Evolutionary conservation across 495 filamentous ascomycete genomes (phyloP).

Genomic region (Darksidea phi): DNA sequence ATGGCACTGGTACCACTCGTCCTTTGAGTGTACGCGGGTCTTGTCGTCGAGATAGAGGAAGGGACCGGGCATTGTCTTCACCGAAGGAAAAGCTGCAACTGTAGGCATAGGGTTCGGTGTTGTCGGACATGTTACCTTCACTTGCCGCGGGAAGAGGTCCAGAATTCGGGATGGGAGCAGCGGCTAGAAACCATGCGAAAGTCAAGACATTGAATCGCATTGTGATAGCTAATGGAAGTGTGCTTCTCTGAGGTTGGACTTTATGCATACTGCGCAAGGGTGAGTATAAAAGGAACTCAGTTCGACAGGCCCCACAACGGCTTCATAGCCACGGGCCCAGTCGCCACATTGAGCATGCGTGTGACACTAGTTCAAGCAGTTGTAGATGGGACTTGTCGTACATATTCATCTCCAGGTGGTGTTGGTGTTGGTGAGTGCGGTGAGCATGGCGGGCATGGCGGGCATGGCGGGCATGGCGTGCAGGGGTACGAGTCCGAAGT

Average conservation of each 20-base stretch:
- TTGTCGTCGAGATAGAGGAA: constrained; percentile 53
- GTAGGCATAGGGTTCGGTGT: constrained; percentile 32
- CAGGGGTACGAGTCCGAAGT: no score
- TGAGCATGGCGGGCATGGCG: no score
- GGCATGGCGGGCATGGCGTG: no score
- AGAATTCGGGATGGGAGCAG: constrained; percentile 5
- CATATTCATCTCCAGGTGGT: no score
- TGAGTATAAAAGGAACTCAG: no score
- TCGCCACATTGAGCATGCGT: no score
- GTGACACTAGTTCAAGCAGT: not conserved
- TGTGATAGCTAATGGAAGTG: not conserved
- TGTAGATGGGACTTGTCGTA: not conserved
- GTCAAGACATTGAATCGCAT: constrained; percentile 17
- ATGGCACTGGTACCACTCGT: constrained; percentile 54
- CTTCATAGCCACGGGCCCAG: no score
- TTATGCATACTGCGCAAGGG: no score
- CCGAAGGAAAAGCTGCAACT: constrained; percentile 15
- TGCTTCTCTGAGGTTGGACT: no score
- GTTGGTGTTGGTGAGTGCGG: no score
- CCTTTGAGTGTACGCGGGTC: constrained; percentile 47
- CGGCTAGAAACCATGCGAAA: constrained; percentile 3
- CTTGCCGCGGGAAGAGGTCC: constrained; percentile 21
- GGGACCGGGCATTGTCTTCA: constrained; percentile 50
- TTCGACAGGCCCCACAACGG: no score
- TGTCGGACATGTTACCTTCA: constrained; percentile 26